Conservation (phyloP, 495 filamentous ascomycete species). For the Penicillium maclennaniae region DNA sequence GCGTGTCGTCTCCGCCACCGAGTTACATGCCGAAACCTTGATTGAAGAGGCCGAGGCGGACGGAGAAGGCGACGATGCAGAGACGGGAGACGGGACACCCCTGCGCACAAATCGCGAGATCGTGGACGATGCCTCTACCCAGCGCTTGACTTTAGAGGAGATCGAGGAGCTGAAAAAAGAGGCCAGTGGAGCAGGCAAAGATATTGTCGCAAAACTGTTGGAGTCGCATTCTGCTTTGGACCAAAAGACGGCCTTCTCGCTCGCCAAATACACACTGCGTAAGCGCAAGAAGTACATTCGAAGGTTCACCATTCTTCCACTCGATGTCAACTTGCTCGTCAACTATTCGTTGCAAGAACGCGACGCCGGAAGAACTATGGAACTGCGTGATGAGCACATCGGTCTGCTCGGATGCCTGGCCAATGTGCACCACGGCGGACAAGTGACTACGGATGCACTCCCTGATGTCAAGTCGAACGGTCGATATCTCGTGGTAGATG, state of each 20-base stretch:
- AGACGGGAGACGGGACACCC: conserved; percentile 54
- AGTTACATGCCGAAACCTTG: conserved; percentile 70
- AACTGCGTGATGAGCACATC: conserved; percentile 81
- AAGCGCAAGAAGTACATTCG: conserved; percentile 92
- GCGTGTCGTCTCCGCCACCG: conserved; percentile 73
- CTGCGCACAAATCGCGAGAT: conserved; percentile 76
- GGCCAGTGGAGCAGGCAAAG: conserved; percentile 72
- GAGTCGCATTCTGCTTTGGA: conserved; percentile 80
- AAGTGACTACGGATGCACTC: conserved; percentile 26
- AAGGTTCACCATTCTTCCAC: conserved; percentile 75
- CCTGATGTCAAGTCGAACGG: conserved; percentile 49
- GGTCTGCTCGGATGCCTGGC: conserved; percentile 64
- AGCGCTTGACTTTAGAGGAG: conserved; percentile 77
- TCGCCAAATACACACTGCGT: conserved; percentile 91
- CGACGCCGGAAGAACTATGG: conserved; percentile 76
- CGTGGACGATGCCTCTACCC: conserved; percentile 74
- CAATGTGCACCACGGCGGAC: conserved; percentile 55
- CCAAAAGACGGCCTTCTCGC: conserved; percentile 88
- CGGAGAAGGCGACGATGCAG: conserved; percentile 46
- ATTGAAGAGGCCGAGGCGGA: conserved; percentile 55
- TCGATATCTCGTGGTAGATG: conserved; percentile 85
- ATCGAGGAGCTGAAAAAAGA: conserved; percentile 88
- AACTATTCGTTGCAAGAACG: conserved; percentile 72
- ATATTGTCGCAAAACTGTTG: conserved; percentile 82
- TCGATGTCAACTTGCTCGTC: conserved; percentile 72